Evolutionary conservation across 2,329 filamentous ascomycete genomes (phyloP).

Genomic region (Phoma sp.): DNA sequence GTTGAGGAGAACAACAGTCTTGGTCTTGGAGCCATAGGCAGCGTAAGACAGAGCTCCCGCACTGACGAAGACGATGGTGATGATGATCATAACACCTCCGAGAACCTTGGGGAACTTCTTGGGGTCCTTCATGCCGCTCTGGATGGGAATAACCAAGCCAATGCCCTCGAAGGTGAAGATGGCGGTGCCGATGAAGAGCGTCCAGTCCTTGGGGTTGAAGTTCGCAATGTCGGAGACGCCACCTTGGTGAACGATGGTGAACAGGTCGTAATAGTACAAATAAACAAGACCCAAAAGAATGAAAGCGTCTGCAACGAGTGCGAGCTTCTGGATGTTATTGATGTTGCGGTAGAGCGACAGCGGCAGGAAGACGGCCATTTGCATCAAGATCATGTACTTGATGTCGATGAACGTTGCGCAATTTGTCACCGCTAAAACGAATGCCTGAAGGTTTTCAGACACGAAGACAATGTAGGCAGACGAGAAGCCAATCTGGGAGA

Average conservation of each 20-base stretch:
- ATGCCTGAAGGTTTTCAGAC: slow-evolving; percentile 92
- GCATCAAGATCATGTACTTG: slow-evolving; percentile 88
- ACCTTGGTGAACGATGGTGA: slow-evolving; percentile 75
- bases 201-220: slow-evolving; percentile 94
- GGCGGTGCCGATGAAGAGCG: slow-evolving; percentile 96
- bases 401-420: slow-evolving; percentile 87
- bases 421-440: slow-evolving; percentile 88
- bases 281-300: slow-evolving; percentile 92
- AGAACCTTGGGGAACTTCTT: slow-evolving; percentile 90
- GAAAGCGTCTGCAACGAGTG: slow-evolving; percentile 90
- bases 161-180: slow-evolving; percentile 99
- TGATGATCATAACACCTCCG: slow-evolving; percentile 90
- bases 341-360: slow-evolving; percentile 95
- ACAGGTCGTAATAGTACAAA: slow-evolving; percentile 92
- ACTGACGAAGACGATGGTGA: slow-evolving; percentile 86
- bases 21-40: slow-evolving; percentile 91
- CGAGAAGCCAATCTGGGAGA: slow-evolving; percentile 95
- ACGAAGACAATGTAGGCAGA: slow-evolving; percentile 97
- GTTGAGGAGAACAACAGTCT: slow-evolving; percentile 96
- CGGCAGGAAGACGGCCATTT: slow-evolving; percentile 93
- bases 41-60: slow-evolving; percentile 96
- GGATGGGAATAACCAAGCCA: slow-evolving; percentile 96
- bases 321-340: slow-evolving; percentile 94
- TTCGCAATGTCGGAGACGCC: slow-evolving; percentile 85
- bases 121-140: slow-evolving; percentile 94